Conservation (phyloP, 2,329 filamentous ascomycete genomes). For the Talaromyces sp. region DNA sequence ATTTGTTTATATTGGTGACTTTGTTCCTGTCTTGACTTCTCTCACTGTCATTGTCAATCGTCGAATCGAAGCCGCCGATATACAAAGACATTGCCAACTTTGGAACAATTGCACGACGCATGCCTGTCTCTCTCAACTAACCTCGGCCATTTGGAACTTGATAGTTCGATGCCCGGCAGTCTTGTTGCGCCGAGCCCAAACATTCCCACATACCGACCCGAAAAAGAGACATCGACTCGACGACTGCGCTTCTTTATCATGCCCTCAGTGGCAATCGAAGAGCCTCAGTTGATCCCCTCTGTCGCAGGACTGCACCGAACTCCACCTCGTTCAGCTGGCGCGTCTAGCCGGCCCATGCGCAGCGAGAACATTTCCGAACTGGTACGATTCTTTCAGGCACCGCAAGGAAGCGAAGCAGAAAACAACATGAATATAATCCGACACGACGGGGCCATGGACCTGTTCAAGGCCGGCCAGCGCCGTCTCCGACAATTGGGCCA, state of each 20-base stretch:
- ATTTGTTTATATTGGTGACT: not conserved
- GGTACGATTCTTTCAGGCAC: constrained; percentile 31
- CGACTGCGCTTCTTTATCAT: constrained; percentile 1
- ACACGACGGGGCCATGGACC: constrained; percentile 21
- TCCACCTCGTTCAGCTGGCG: constrained; percentile 27
- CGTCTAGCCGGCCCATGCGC: constrained; percentile 23
- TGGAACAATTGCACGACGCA: not conserved
- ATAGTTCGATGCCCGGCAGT: constrained; percentile 17
- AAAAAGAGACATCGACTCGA: not conserved
- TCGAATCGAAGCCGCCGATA: too few relatives aligned
- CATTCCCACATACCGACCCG: constrained; percentile 25
- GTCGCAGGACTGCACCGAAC: constrained; percentile 10
- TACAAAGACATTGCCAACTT: not conserved
- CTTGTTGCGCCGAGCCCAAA: constrained; percentile 29
- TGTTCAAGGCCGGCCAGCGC: constrained; percentile 28
- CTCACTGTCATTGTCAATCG: not conserved
- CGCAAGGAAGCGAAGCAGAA: constrained; percentile 12
- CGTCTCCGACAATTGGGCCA: constrained; percentile 31
- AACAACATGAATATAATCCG: constrained; percentile 13
- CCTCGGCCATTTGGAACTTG: not conserved
- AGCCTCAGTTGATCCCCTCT: not conserved
- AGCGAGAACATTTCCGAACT: constrained; percentile 31
- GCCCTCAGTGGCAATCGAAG: constrained; percentile 7
- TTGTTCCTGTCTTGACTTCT: not conserved
- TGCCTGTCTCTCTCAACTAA: not conserved